A percentile compares a stretch with the other conserved stretches of the same genome.
Conservation (phyloP, 1,139 yeast genomes). For the Pichia sp. region DNA sequence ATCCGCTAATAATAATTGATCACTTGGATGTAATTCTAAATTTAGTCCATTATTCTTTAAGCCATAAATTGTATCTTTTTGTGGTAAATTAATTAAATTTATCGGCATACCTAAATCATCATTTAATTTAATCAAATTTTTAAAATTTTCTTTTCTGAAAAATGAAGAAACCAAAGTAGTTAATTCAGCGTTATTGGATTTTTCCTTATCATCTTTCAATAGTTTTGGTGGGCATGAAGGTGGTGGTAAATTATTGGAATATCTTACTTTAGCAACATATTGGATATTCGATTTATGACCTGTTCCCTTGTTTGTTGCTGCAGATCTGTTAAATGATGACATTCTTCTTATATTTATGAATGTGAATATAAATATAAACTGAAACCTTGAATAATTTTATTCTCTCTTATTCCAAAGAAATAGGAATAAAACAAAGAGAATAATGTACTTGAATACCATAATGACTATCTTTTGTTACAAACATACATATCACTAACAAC, state of each 20-base stretch:
- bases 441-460: too few relatives aligned
- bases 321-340: constrained; percentile 3
- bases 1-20: constrained; percentile 70
- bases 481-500: too few relatives aligned
- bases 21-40: constrained; percentile 60
- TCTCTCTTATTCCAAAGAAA: too few relatives aligned
- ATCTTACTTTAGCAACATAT: constrained; percentile 70
- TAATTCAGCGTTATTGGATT: constrained; percentile 28
- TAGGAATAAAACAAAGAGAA: too few relatives aligned
- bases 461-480: too few relatives aligned
- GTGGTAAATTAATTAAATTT: constrained; percentile 63
- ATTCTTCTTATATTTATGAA: too few relatives aligned
- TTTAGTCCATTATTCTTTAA: constrained; percentile 17
- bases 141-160: constrained; percentile 70
- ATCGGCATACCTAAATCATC: constrained; percentile 78
- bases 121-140: constrained; percentile 57
- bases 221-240: constrained; percentile 91
- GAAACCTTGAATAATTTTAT: too few relatives aligned
- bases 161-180: constrained; percentile 59
- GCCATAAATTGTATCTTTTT: constrained; percentile 45
- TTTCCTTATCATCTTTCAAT: constrained; percentile 44
- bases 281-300: constrained; percentile 14
- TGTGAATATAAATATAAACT: too few relatives aligned
- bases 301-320: constrained; percentile 3
- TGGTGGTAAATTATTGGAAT: constrained; percentile 83